Percentiles rank a stretch among this genome's conserved stretches.
These are phyloP conservation scores for Calonectria pseudoreteaudii DNA, from an alignment of 2,329 filamentous ascomycete species.

Conservation along the genomic window DNA sequence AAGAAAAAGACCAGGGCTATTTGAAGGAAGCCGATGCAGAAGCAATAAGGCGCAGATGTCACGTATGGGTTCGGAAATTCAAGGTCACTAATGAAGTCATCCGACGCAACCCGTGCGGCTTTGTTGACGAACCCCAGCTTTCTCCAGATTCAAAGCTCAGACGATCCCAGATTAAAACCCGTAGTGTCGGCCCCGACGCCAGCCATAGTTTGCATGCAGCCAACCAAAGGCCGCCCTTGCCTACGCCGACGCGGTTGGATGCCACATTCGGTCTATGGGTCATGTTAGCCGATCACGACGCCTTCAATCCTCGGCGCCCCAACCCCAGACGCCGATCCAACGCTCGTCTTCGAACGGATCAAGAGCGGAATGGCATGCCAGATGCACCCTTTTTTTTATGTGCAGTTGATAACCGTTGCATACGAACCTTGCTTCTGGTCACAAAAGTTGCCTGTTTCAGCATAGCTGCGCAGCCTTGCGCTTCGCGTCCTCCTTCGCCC, in stretches of 20 bases:
- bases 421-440: neutral
- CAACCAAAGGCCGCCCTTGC: slow-evolving; percentile 9
- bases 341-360: slow-evolving; percentile 3
- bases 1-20: neutral
- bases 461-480: neutral
- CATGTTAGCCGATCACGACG: slow-evolving; percentile 6
- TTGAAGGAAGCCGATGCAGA: slow-evolving; percentile 25
- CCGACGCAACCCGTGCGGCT: slow-evolving; percentile 45
- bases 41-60: slow-evolving; percentile 29
- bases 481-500: slow-evolving; percentile 22
- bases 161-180: slow-evolving; percentile 9
- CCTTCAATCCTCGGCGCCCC: slow-evolving; percentile 3
- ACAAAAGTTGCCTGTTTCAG: slow-evolving; percentile 1
- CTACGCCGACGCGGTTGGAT: slow-evolving; percentile 3
- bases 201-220: slow-evolving; percentile 13
- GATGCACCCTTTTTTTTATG: neutral
- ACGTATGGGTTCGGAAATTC: slow-evolving; percentile 35
- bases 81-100: slow-evolving; percentile 44
- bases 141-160: slow-evolving; percentile 26
- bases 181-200: slow-evolving; percentile 36
- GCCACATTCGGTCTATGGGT: slow-evolving; percentile 17
- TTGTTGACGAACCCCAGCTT: slow-evolving; percentile 39
- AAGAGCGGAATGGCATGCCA: slow-evolving; percentile 19
- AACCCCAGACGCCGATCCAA: slow-evolving; percentile 16
- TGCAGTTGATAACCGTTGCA: neutral